Base-by-base conservation (phyloP, 371 early-diverging fungal species). In the Rhizopus delemar region DNA sequence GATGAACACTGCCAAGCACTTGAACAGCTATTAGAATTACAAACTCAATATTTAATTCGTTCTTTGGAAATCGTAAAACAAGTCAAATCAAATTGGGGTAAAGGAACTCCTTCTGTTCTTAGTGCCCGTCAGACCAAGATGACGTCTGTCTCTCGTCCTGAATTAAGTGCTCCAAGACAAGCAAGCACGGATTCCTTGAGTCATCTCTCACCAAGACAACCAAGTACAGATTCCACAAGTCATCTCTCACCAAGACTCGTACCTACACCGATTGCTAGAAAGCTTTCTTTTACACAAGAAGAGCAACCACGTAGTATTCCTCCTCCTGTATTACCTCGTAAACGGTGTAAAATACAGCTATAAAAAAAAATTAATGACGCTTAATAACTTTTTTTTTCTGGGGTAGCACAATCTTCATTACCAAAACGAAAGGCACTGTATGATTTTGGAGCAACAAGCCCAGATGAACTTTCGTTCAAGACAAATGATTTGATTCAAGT, bases 401-500 rank as follows among this genome's bases (percentile, higher is more conserved):
- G 12, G 34, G 16, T 35, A 41, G 33, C 38, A 15, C 34, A 53
- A 41, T 39, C 34, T 16, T 4, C 39, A 22, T 28, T 39, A 53
- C 53, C 28, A 11, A 53, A 59, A 31, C 48, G 64, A 46, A 77
- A 74, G 22, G 86, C 91, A 0, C 39, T 88, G 16, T 93, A 83
- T 70, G 79, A 79, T 41, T 93, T 90, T 71, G 78, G 80, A n/a
- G 86, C 85, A 5, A 76, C 80, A 36, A 85, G 75, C 12, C 62
- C 67, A 6, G 90, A 88, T 15, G 93, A 93, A 61, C 78, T 93
- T 13, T 68, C 86, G 3, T 74, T 93, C 43, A 77, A 69, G 5
- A 80, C 74, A 35, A 92, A 89, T 4, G 92, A 93, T 60, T 69
- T 90, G 29, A 83, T 93, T 53, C 81, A 82, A 16, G 90, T 93